A percentile compares a stretch with the other conserved stretches of the same genome.
Evolutionary conservation across 345 rosid species (phyloP).

Genomic region (Mercurialis annua): DNA sequence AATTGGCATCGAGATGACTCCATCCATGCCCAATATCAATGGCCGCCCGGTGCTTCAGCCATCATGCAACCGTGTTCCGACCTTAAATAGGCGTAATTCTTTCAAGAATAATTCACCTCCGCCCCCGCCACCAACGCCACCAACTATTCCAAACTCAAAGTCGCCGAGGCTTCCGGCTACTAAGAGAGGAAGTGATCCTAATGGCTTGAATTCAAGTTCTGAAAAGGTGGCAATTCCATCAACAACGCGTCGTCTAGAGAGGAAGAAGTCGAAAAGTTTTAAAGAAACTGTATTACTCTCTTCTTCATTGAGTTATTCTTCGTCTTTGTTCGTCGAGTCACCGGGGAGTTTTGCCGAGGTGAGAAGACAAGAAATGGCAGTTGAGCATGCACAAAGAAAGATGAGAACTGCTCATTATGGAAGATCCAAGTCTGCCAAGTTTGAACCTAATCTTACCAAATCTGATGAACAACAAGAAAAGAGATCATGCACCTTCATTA

Average conservation of each 20-base stretch:
- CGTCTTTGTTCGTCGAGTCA: constrained; percentile 36
- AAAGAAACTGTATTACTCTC: constrained; percentile 25
- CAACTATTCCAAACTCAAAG: constrained; percentile 35
- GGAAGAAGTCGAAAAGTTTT: constrained; percentile 58
- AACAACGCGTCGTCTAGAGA: constrained; percentile 24
- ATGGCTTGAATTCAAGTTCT: constrained; percentile 34
- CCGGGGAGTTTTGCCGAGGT: constrained; percentile 65
- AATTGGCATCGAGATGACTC: constrained; percentile 26
- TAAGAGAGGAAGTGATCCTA: constrained; percentile 37
- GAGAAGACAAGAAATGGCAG: constrained; percentile 62
- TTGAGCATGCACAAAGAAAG: constrained; percentile 55
- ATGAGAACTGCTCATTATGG: constrained; percentile 67
- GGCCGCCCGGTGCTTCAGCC: constrained; percentile 67
- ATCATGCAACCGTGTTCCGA: constrained; percentile 44
- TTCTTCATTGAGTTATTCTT: constrained; percentile 16
- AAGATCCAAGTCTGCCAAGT: constrained; percentile 55
- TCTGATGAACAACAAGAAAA: constrained; percentile 22
- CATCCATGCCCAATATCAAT: constrained; percentile 37
- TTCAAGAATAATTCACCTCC: constrained; percentile 29
- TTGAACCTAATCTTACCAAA: constrained; percentile 27
- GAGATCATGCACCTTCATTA: constrained; percentile 54
- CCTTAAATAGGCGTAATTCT: constrained; percentile 29
- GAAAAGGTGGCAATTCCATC: constrained; percentile 27
- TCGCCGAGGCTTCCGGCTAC: constrained; percentile 32
- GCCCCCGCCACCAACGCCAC: constrained; percentile 17